Conservation (phyloP, 129 eudicot genomes). For the Arctium minus region DNA sequence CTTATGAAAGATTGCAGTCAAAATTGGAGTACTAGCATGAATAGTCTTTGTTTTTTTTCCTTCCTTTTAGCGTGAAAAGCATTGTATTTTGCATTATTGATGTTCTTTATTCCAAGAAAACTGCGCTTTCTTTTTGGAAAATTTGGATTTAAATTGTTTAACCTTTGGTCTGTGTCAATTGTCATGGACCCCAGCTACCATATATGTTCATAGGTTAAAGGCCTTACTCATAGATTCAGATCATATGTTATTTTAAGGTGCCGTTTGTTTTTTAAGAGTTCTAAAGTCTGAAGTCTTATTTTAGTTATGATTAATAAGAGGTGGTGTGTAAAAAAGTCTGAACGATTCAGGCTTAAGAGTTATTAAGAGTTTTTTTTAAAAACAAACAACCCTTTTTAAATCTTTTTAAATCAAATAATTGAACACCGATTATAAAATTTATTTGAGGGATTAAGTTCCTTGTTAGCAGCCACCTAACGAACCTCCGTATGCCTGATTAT, state of each 20-base stretch:
- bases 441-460: too few relatives aligned
- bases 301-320: too few relatives aligned
- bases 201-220: background rate
- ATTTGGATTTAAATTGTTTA: background rate
- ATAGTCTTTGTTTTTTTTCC: background rate
- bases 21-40: background rate
- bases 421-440: too few relatives aligned
- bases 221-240: slow-evolving; percentile 12
- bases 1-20: slow-evolving; percentile 8
- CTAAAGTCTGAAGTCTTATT: too few relatives aligned
- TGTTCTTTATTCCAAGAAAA: background rate
- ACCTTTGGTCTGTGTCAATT: background rate
- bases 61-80: background rate
- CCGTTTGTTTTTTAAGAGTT: too few relatives aligned
- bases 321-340: too few relatives aligned
- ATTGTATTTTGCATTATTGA: background rate
- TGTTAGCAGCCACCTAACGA: too few relatives aligned
- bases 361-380: too few relatives aligned
- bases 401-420: too few relatives aligned
- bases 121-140: background rate
- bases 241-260: background rate
- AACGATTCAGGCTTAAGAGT: too few relatives aligned
- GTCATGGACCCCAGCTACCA: slow-evolving; percentile 6
- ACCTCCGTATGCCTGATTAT: too few relatives aligned
- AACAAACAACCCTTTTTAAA: too few relatives aligned